Percentiles rank a stretch among this genome's conserved stretches.
Evolutionary conservation across 2,329 filamentous ascomycete species (phyloP).

Genomic region (Hypoxylon sp.): DNA sequence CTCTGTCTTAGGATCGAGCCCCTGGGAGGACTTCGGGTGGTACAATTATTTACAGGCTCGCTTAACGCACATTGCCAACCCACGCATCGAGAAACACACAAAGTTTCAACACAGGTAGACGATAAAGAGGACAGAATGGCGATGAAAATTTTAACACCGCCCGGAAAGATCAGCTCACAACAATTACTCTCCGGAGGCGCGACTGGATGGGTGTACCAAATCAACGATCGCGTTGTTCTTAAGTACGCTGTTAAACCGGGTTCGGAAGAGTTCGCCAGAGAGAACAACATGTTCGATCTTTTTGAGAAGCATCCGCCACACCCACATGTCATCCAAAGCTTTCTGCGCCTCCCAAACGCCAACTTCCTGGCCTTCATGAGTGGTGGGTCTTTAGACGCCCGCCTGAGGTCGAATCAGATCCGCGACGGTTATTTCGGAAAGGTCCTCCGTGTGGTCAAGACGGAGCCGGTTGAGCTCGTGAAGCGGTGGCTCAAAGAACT

Average conservation of each 20-base stretch:
- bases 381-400: background rate
- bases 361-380: background rate
- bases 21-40: too few relatives aligned
- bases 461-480: background rate
- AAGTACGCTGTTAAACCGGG: background rate
- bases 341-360: background rate
- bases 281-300: background rate
- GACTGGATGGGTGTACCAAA: background rate
- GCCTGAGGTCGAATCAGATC: background rate
- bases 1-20: too few relatives aligned
- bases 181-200: background rate
- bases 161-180: background rate
- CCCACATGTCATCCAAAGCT: background rate
- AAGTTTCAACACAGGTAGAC: too few relatives aligned
- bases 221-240: background rate
- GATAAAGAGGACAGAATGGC: too few relatives aligned
- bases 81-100: too few relatives aligned
- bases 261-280: background rate
- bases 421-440: background rate
- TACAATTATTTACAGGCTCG: too few relatives aligned
- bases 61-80: too few relatives aligned
- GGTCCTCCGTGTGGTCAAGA: background rate
- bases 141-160: background rate
- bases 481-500: background rate
- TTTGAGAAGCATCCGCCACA: background rate